Evolutionary conservation across 2,329 filamentous ascomycete species (phyloP).

Genomic region (Epichloe sylvatica): DNA sequence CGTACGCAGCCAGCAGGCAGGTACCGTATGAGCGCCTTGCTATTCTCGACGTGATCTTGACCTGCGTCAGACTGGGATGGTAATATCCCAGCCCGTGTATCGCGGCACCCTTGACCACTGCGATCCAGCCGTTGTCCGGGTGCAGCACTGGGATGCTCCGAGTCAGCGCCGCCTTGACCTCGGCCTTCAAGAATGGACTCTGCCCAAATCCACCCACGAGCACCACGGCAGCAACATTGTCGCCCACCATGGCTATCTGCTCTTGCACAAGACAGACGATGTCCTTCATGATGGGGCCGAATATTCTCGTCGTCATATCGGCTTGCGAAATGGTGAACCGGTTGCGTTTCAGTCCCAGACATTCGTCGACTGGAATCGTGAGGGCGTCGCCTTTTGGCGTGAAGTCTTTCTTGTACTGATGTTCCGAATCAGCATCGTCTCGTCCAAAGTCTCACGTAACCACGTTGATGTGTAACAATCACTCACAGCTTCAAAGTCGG

Average conservation of each 20-base stretch:
- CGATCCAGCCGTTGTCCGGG: conserved; percentile 34
- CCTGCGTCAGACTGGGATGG: conserved; percentile 14
- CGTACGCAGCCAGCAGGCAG: conserved; percentile 21
- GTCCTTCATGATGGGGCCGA: conserved; percentile 28
- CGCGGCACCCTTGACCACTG: conserved; percentile 37
- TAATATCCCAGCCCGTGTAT: conserved; percentile 25
- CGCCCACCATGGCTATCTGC: conserved; percentile 23
- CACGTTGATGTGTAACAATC: conserved; percentile 6
- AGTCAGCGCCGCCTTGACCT: conserved; percentile 23
- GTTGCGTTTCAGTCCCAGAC: conserved; percentile 19
- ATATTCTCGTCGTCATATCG: conserved; percentile 49
- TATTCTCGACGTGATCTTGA: conserved; percentile 22
- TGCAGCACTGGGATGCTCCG: conserved; percentile 29
- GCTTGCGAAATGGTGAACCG: conserved; percentile 27
- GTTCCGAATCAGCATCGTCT: not conserved
- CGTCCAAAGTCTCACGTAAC: too few species aligned
- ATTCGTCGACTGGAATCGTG: conserved; percentile 21
- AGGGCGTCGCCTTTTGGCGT: conserved; percentile 22
- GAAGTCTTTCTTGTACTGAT: conserved; percentile 25
- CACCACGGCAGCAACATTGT: conserved; percentile 25
- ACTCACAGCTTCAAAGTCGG: conserved; percentile 28
- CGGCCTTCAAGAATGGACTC: conserved; percentile 29
- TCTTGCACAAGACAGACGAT: conserved; percentile 29
- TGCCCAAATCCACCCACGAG: conserved; percentile 36
- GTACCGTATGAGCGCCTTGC: conserved; percentile 25